A percentile compares a stretch with the other conserved stretches of the same genome.
These are phyloP conservation scores for Fusarium paranaense DNA, from an alignment of 2,329 filamentous ascomycete genomes.

Conservation along the genomic window DNA sequence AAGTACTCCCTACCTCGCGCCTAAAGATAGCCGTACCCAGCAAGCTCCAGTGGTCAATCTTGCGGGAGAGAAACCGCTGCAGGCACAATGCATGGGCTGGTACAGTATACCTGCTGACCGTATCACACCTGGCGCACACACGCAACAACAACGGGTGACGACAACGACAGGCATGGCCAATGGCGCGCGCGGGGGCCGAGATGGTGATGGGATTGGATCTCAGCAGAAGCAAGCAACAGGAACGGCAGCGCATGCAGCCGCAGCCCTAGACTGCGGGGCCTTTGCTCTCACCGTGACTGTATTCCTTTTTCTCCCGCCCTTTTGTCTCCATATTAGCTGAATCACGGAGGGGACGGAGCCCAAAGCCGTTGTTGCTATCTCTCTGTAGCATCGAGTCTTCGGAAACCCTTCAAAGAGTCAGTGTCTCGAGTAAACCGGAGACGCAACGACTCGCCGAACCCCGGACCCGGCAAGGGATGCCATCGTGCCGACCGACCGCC, in stretches of 20 bases:
- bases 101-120: slow-evolving; percentile 19
- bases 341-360: neutral
- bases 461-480: slow-evolving; percentile 19
- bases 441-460: neutral
- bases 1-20: slow-evolving; percentile 15
- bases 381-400: neutral
- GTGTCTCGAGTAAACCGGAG: slow-evolving; percentile 8
- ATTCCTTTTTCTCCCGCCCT: slow-evolving; percentile 4
- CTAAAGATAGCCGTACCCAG: slow-evolving; percentile 21
- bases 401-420: neutral
- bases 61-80: slow-evolving; percentile 9
- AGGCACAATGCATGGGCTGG: slow-evolving; percentile 14
- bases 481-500: slow-evolving; percentile 4
- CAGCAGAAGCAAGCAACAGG: slow-evolving; percentile 30
- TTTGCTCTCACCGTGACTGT: slow-evolving; percentile 1
- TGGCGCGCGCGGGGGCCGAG: slow-evolving; percentile 5
- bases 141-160: slow-evolving; percentile 19
- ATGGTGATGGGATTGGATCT: slow-evolving; percentile 34
- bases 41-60: neutral
- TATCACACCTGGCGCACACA: slow-evolving; percentile 20
- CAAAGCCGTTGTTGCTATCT: neutral
- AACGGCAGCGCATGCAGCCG: slow-evolving; percentile 25
- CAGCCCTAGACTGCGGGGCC: slow-evolving; percentile 12
- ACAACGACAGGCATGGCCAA: neutral
- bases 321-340: neutral